Percentiles rank a stretch among this genome's conserved stretches.
These are phyloP conservation scores for Actinomortierella ambigua DNA, from an alignment of 371 early-diverging fungal species.

Conservation along the genomic window DNA sequence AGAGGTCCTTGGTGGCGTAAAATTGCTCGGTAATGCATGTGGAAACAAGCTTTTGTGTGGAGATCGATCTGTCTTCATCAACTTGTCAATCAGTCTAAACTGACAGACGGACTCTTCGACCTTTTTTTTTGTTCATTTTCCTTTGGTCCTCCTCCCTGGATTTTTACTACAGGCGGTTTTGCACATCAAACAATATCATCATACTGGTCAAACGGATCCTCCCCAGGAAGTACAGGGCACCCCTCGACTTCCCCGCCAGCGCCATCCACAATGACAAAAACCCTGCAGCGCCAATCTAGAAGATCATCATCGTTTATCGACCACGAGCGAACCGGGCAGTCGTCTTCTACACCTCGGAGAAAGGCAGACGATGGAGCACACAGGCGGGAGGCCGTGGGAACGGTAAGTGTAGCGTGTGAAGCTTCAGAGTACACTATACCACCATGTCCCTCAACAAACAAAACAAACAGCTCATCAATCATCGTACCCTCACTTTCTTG, in stretches of 20 bases:
- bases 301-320: conserved; percentile 30
- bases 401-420: conserved; percentile 22
- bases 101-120: too few relatives aligned
- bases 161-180: conserved; percentile 20
- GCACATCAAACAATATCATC: conserved; percentile 42
- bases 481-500: not conserved
- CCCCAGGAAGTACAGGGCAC: conserved; percentile 10
- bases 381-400: conserved; percentile 37
- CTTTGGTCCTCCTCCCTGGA: not conserved
- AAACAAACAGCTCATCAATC: not conserved
- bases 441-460: too few relatives aligned
- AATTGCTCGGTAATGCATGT: conserved; percentile 65
- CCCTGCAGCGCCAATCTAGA: conserved; percentile 24
- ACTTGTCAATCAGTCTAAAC: too few relatives aligned
- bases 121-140: not conserved
- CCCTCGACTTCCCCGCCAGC: conserved; percentile 40
- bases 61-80: too few relatives aligned
- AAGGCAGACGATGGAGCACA: conserved; percentile 16
- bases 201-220: conserved; percentile 32
- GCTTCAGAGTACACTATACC: too few relatives aligned
- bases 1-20: conserved; percentile 76
- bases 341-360: not conserved
- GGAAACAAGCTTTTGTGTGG: too few relatives aligned
- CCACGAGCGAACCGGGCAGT: conserved; percentile 18
- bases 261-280: conserved; percentile 14